Evolutionary conservation across 1,284 basidiomycete species (phyloP), one percentile per base, ranked within the genome.

Genomic region (Puccinia horiana): DNA sequence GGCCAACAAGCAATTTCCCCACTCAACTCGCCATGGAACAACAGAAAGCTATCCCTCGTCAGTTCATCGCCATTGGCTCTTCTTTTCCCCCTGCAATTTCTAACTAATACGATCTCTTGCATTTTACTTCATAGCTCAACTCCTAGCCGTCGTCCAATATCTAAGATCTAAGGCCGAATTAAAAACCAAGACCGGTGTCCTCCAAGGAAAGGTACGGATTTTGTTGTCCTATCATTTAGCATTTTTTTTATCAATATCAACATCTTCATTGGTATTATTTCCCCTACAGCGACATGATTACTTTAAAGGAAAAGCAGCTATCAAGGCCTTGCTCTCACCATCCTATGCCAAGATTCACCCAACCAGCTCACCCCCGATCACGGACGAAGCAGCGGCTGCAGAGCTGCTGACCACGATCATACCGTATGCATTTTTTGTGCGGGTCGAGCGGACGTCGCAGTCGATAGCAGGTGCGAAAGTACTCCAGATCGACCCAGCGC

Each of bases 281-380:
- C 16, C 47, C 32, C 0, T n/a, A 42, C 44, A 79, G 77, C 42
- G 77, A 70, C 65, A 73, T 32, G 72, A 75, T 52, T 75, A 75
- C 26, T 75, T 23, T 16, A 67, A 86, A 96, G 95, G 95, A 86
- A 95, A 94, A 90, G 91, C 92, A 37, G 95, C 96, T 0, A 89
- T 98, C 75, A 96, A 97, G 87, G 93, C 94, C 0, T 90, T 99
- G 3, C 91, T 94, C 80, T 94, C 94, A 1, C 95, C 96, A 0
- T 92, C 93, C 52, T 99, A 96, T 86, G 89, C 91, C 74, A 98
- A 98, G 88, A 90, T 93, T 69, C 95, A 94, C 87, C 92, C 92
- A 85, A 93, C 92, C 23, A 94, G 93, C 40, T 82, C 90, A 91
- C 84, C 84, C 2, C 58, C 74, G 85, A 90, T 95, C 56, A 90